Evolutionary conservation across 257 asterid genomes (phyloP), one percentile per base, ranked within the genome.

Genomic region (Schizonepeta tenuifolia): DNA sequence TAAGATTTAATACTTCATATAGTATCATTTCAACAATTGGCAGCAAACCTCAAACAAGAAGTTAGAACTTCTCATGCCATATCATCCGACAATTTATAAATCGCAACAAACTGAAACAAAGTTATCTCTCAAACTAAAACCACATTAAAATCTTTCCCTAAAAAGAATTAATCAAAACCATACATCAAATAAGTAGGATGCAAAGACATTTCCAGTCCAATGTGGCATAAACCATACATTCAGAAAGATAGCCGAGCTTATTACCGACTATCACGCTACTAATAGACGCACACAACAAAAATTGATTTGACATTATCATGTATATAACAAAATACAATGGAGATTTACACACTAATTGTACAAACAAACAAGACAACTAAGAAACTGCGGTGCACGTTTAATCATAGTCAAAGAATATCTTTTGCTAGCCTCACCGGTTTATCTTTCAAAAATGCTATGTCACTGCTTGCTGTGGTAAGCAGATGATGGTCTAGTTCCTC

Each of bases 401-500:
- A 57, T 43, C 64, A 12, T 69, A 62, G 71, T 88, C 85, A 90
- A 73, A 75, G 86, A 60, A 72, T 75, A 76, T 92, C 98, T 82
- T 82, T 83, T 77, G 95, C 85, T 70, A 90, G 80, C 87, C 82
- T 87, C 71, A 92, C 89, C 7, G 96, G 91, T 78, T 87, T 87
- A 70, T 90, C 96, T 75, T 90, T 83, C 83, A 92, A 83, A 75
- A 87, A 90, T 21, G 96, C 88, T 47, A 90, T 75, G 64, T 88
- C 89, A 56, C 96, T 87, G 80, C 84, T 81, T 26, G 83, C 84
- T 31, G 83, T 70, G 21, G 83, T 82, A 53, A 88, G 82, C 63
- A 92, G 86, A 71, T 90, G 97, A 81, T 88, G 97, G 75, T 84
- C 88, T 40, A 76, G 67, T 26, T 84, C 88, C 76, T 89, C 98